These are phyloP conservation scores for Hypoxylon sp. DNA, from an alignment of 2,329 filamentous ascomycete genomes.

Conservation along the genomic window DNA sequence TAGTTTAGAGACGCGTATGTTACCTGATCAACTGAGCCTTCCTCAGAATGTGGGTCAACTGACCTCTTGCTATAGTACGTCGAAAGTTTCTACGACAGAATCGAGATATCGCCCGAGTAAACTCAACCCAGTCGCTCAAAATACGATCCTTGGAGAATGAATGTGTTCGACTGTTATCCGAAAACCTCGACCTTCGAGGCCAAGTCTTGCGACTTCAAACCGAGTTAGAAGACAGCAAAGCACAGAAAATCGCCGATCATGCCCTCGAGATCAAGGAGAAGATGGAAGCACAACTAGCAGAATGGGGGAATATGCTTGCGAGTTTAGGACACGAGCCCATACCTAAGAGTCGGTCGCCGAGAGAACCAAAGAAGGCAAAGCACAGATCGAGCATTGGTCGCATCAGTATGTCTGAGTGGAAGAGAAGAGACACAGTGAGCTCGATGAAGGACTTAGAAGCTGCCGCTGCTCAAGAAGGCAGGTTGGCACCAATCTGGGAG, in stretches of 20 bases:
- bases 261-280: conserved; percentile 78
- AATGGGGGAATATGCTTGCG: conserved; percentile 77
- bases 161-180: conserved; percentile 79
- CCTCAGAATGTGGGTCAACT: conserved; percentile 15
- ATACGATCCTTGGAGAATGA: conserved; percentile 85
- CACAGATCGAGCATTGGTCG: conserved; percentile 61
- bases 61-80: conserved; percentile 71
- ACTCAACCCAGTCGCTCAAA: conserved; percentile 82
- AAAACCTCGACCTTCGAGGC: conserved; percentile 81
- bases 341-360: conserved; percentile 64
- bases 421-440: conserved; percentile 67
- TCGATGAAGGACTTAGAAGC: conserved; percentile 63
- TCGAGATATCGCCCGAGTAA: conserved; percentile 83
- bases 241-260: conserved; percentile 73
- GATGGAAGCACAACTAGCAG: conserved; percentile 79
- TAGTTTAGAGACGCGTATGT: conserved; percentile 79
- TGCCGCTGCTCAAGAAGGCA: conserved; percentile 66
- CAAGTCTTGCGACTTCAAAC: conserved; percentile 79
- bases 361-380: conserved; percentile 59
- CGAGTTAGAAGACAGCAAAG: conserved; percentile 73
- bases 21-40: neutral
- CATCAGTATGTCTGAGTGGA: conserved; percentile 67
- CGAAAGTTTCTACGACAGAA: conserved; percentile 86
- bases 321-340: conserved; percentile 73
- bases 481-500: conserved; percentile 78